Base-by-base conservation (phyloP, 1,284 basidiomycete genomes). In the Rhizoctonia solani region DNA sequence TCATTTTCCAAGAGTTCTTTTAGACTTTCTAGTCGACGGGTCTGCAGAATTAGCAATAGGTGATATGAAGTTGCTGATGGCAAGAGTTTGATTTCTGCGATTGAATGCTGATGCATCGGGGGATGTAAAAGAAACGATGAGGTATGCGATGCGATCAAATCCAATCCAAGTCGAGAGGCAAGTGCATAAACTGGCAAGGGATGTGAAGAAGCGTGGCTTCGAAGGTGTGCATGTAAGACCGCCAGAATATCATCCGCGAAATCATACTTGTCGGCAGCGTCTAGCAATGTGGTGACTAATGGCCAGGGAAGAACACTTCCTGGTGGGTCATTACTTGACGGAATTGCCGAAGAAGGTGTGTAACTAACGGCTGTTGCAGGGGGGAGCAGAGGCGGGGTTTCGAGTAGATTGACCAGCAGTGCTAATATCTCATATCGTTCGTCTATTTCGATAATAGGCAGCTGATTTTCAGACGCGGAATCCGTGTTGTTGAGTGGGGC, bases 251-350 rank as follows among this genome's bases (percentile, higher is more conserved):
- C 32, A 1, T 58, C 46, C 23, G 56, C 53, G 14, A 68, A 52
- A 29, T 68, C 49, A 34, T 68, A 68, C 30, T 68, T 68, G 49
- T 68, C 67, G 34, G 67, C 67, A 32, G 54, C 19, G 46, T 61
- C 58, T 16, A 61, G 30, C 14, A 61, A 27, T 19, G 47, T 61
- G 2, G 46, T 47, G 25, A 61, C 19, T 9, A 61, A 29, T 11
- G 58, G 58, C 58, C 58, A 61, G 25, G 58, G 58, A 8, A 61
- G 58, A 23, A 25, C 4, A 30, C 32, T 49, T 21, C 46, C 29
- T 32, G 47, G 58, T 50, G 58, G 30, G 8, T 61, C 56, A 27
- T 30, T 37, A 19, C 32, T 19, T 19, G 52, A 21, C 16, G 58
- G 46, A 8, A 61, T 21, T 9, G 54, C 44, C 4, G 56, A 54